A percentile compares a stretch with the other conserved stretches of the same genome.
These are phyloP conservation scores for Puccinia sorghi DNA, from an alignment of 1,284 basidiomycete species.

Conservation along the genomic window DNA sequence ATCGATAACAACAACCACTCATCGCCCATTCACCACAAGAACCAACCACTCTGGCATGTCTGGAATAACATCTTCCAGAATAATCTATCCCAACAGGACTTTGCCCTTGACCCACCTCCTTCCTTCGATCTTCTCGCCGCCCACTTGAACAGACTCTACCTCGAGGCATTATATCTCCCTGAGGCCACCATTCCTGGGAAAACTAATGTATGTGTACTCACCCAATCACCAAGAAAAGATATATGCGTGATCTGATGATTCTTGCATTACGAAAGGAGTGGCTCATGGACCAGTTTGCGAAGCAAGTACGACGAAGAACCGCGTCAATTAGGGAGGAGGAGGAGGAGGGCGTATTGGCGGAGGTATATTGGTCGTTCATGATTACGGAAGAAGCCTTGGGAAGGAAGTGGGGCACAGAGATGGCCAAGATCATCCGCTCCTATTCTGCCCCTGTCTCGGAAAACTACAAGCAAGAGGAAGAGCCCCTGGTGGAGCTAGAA, in stretches of 20 bases:
- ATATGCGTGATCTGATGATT: no score
- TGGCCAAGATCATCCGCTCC: neutral
- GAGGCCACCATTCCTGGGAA: neutral
- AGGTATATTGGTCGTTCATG: slow-evolving; percentile 28
- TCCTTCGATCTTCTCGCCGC: neutral
- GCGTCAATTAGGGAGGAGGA: slow-evolving; percentile 1
- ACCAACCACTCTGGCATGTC: neutral
- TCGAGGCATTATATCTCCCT: slow-evolving; percentile 34
- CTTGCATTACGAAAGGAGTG: slow-evolving; percentile 12
- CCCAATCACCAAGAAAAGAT: neutral
- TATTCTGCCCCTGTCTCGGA: neutral
- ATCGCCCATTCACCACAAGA: neutral
- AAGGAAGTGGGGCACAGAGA: slow-evolving; percentile 27
- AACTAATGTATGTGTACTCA: neutral
- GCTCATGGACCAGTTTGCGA: neutral
- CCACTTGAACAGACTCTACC: slow-evolving; percentile 13
- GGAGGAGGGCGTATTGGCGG: neutral
- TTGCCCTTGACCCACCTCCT: no score
- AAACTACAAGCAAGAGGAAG: neutral
- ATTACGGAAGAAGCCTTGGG: slow-evolving; percentile 33
- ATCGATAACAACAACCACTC: slow-evolving; percentile 38
- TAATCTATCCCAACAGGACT: no score
- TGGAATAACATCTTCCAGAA: slow-evolving; percentile 7
- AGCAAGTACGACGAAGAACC: neutral
- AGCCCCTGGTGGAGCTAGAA: slow-evolving; percentile 7